phyloP scores from a whole-genome alignment of 495 filamentous ascomycete species.

The Aspergillus nidulans region DNA sequence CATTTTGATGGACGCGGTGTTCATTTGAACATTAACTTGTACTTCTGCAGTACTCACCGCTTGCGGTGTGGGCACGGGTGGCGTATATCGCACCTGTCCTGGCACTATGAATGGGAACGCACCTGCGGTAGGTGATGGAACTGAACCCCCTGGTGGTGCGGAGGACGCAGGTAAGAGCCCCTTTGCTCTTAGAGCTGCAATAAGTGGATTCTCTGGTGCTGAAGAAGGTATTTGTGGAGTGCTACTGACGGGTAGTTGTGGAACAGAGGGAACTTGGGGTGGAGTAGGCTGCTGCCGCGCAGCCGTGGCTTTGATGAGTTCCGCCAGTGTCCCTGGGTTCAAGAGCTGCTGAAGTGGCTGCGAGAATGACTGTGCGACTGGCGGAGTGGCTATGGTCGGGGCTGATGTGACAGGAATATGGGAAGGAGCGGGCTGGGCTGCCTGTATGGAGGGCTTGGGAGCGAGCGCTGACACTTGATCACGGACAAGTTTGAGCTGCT shows the following conservation, averaged over 20 bases:
- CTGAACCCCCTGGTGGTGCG: constrained; percentile 25
- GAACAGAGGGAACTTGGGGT: constrained; percentile 26
- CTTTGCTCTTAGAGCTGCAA: constrained; percentile 43
- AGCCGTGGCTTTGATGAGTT: constrained; percentile 46
- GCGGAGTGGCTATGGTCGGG: constrained; percentile 30
- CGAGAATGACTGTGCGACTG: constrained; percentile 28
- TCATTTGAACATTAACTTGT: constrained; percentile 62
- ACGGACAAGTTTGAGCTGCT: constrained; percentile 74
- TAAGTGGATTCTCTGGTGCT: constrained; percentile 38
- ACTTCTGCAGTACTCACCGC: constrained; percentile 22
- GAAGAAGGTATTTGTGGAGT: constrained; percentile 28
- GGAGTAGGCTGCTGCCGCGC: constrained; percentile 40
- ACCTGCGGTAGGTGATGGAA: constrained; percentile 19
- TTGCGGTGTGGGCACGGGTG: constrained; percentile 30
- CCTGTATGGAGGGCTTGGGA: constrained; percentile 24
- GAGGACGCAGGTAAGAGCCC: constrained; percentile 42
- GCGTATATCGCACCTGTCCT: constrained; percentile 36
- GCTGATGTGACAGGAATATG: constrained; percentile 22
- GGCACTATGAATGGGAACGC: constrained; percentile 39
- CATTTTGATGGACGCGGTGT: constrained; percentile 73
- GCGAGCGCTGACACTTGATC: constrained; percentile 72
- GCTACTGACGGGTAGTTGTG: constrained; percentile 21
- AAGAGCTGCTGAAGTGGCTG: constrained; percentile 42
- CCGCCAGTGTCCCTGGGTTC: constrained; percentile 45
- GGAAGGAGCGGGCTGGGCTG: constrained; percentile 19